A percentile compares a stretch with the other conserved stretches of the same genome.
These are phyloP conservation scores for Xylariales sp. DNA, from an alignment of 2,329 filamentous ascomycete genomes.

Conservation along the genomic window DNA sequence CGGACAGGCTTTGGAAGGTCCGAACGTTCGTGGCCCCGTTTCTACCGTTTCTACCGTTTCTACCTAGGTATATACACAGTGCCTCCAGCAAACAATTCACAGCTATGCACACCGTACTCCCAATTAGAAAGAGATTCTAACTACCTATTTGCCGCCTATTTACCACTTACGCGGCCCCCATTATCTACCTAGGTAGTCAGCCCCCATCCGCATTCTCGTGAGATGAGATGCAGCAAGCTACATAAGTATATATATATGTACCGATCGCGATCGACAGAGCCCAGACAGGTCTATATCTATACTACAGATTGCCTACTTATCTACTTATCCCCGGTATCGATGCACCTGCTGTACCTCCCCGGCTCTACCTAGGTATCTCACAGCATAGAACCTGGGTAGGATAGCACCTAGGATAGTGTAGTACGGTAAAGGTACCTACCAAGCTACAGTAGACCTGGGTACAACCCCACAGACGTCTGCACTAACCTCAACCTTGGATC, in stretches of 20 bases:
- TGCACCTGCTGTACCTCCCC: background rate
- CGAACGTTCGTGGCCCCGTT: constrained; percentile 5
- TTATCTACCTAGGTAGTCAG: too few species aligned
- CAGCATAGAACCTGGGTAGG: too few species aligned
- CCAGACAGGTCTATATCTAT: constrained; percentile 18
- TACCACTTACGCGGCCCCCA: too few species aligned
- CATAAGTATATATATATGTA: background rate
- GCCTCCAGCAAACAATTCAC: background rate
- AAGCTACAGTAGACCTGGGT: background rate
- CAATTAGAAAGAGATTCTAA: background rate
- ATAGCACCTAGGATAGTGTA: too few species aligned
- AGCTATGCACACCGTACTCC: constrained; percentile 13
- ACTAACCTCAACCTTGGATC: constrained; percentile 6
- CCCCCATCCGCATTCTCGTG: background rate
- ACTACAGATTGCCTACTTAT: background rate
- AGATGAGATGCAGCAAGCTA: constrained; percentile 13
- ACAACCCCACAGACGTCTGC: constrained; percentile 5
- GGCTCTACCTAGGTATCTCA: background rate
- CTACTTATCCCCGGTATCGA: background rate
- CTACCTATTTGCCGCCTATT: too few species aligned
- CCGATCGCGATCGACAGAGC: constrained; percentile 25
- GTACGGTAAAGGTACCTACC: background rate
- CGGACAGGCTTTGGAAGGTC: background rate
- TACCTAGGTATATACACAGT: background rate
- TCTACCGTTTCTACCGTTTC: background rate